A percentile compares a stretch with the other conserved stretches of the same genome.
phyloP scores from a whole-genome alignment of 176 grass and related monocot genomes.

The Stipa capillata region DNA sequence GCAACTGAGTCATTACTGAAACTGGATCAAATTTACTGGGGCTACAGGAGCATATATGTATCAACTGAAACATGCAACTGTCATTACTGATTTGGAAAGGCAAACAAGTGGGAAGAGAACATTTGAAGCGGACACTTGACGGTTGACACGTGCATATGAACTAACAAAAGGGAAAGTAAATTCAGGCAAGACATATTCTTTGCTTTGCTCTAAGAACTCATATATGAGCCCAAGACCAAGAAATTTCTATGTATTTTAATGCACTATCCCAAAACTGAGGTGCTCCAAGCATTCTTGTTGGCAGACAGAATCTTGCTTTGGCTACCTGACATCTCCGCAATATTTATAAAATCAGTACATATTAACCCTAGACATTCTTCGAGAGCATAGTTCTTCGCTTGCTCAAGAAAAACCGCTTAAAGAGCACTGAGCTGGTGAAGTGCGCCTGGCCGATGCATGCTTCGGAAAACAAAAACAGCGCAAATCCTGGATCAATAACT shows the following conservation, averaged over 20 bases:
- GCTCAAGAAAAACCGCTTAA: background rate
- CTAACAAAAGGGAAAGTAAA: background rate
- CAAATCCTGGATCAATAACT: background rate
- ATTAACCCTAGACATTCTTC: slow-evolving; percentile 8
- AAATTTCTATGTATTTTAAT: slow-evolving; percentile 1
- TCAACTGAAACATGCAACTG: background rate
- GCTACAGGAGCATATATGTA: background rate
- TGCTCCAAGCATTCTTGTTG: slow-evolving; percentile 21
- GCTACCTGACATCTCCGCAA: background rate
- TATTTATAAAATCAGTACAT: background rate
- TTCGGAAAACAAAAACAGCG: too few relatives aligned
- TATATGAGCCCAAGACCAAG: slow-evolving; percentile 1
- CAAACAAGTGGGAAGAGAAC: slow-evolving; percentile 28
- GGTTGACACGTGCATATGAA: slow-evolving; percentile 30
- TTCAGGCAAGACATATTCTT: slow-evolving; percentile 36
- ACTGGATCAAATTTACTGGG: background rate
- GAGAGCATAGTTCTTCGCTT: background rate
- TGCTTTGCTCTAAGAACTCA: slow-evolving; percentile 24
- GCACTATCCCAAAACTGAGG: background rate
- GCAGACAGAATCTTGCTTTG: slow-evolving; percentile 31
- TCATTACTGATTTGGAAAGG: background rate
- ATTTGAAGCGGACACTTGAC: slow-evolving; percentile 27
- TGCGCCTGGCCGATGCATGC: too few relatives aligned
- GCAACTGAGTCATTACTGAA: too few relatives aligned
- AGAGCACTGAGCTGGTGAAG: too few relatives aligned